Base-by-base conservation (phyloP, 495 filamentous ascomycete species). In the Neurospora discreta region DNA sequence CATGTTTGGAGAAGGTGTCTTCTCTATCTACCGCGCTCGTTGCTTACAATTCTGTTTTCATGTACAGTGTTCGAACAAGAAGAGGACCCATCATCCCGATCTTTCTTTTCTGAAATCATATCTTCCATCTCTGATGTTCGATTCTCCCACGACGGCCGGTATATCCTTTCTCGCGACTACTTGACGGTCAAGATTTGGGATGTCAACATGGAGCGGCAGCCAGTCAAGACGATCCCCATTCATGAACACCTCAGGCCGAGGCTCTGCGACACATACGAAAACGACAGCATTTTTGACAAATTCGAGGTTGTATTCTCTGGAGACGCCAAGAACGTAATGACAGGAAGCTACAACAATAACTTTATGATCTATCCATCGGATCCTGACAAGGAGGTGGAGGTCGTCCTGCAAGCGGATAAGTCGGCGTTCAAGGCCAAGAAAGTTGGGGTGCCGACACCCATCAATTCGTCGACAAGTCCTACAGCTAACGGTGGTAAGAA, bases 361-460 rank as follows among this genome's bases (percentile, higher is more conserved):
- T 99, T 99, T 86, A 99, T 99, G 95, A 99, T 99, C 76, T 99
- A 99, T 82, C 95, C 95, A 1, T 95, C 94, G 40, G 94, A 98
- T 75, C 92, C 93, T 7, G 91, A 93, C 73, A 94, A 95, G 82
- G 96, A 99, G 78, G 94, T 95, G 7, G 95, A 99, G 82, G 93
- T 99, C 60, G 95, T 99, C 65, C 82, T 99, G 71, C 95, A 99
- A 82, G 95, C 95, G 26, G 95, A 99, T 81, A 99, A 99, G 83
- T 97, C 93, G 42, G 95, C 95, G 18, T 99, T 99, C 87, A 99
- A 99, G 84, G 96, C 96, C 23, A 99, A 99, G 90, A 99, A 98
- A 85, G 94, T 99, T 72, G 95, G 95, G 70, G 91, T 99, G 39
- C 95, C 95, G 36, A 98, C 96, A 41, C 95, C 95, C 40, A 99